Conservation (phyloP, 1,139 yeast species). For the Eremothecium gossypii region DNA sequence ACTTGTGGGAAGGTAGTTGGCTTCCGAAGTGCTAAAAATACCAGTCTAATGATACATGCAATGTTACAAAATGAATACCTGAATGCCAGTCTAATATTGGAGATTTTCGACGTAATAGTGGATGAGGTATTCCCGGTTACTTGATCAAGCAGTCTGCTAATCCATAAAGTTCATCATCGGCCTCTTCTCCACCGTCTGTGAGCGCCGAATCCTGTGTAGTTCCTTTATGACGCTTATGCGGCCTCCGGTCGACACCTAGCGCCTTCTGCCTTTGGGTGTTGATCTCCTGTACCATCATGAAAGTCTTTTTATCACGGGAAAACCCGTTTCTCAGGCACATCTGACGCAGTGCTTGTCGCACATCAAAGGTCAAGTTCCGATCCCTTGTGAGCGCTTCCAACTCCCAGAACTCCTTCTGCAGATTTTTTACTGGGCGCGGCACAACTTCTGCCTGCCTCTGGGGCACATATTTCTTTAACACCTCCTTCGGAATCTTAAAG, state of each 20-base stretch:
- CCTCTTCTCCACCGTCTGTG: not conserved
- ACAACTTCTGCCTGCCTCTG: slow-evolving; percentile 8
- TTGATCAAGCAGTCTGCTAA: slow-evolving; percentile 1
- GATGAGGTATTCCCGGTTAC: slow-evolving; percentile 11
- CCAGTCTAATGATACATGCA: slow-evolving; percentile 50
- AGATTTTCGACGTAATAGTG: slow-evolving; percentile 40
- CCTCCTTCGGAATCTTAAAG: not conserved
- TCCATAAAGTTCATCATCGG: slow-evolving; percentile 5
- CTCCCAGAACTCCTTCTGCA: slow-evolving; percentile 13
- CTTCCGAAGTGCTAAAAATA: slow-evolving; percentile 49
- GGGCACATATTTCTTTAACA: slow-evolving; percentile 10
- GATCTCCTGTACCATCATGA: slow-evolving; percentile 15
- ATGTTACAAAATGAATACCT: slow-evolving; percentile 68
- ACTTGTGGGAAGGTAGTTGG: slow-evolving; percentile 74
- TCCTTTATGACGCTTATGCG: not conserved
- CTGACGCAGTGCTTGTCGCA: slow-evolving; percentile 13
- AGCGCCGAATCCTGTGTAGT: not conserved
- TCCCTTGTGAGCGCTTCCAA: slow-evolving; percentile 16
- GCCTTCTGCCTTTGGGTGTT: slow-evolving; percentile 1
- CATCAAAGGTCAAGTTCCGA: slow-evolving; percentile 14
- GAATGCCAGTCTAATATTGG: slow-evolving; percentile 55
- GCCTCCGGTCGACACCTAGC: no score
- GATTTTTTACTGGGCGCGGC: slow-evolving; percentile 6
- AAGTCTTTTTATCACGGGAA: slow-evolving; percentile 19
- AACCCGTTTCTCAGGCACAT: slow-evolving; percentile 13